Evolutionary conservation across 352 stramenopile species (phyloP).

Genomic region (Globisporangium cystogenes): DNA sequence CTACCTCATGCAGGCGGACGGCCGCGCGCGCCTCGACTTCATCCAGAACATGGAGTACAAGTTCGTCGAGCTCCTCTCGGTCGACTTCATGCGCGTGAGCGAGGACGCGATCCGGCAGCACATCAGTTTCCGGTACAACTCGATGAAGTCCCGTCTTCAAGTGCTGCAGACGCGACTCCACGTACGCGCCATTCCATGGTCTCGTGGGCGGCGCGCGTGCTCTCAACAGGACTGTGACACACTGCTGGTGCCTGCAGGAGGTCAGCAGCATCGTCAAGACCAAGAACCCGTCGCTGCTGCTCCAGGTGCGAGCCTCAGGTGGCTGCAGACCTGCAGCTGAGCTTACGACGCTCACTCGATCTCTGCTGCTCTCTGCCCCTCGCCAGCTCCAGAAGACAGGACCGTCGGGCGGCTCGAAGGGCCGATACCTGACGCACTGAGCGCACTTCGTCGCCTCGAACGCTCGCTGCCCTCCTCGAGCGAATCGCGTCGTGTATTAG

Average conservation of each 20-base stretch:
- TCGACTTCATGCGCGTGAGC: constrained; percentile 85
- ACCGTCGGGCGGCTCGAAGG: constrained; percentile 32
- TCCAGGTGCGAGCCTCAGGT: constrained; percentile 87
- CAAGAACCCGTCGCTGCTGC: constrained; percentile 91
- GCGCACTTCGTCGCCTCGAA: neutral
- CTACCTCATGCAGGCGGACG: constrained; percentile 91
- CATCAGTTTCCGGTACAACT: constrained; percentile 93
- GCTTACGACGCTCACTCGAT: neutral
- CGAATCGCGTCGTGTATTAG: neutral
- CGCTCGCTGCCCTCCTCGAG: neutral
- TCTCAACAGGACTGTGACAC: too few relatives aligned
- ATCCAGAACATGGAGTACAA: constrained; percentile 98
- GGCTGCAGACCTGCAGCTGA: too few relatives aligned
- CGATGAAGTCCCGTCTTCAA: constrained; percentile 89
- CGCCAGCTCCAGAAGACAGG: constrained; percentile 61
- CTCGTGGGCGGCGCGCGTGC: too few relatives aligned
- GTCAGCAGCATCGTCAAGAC: constrained; percentile 94
- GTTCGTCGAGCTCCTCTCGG: constrained; percentile 92
- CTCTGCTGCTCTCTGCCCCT: neutral
- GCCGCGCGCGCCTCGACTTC: constrained; percentile 89
- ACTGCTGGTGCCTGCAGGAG: constrained; percentile 35
- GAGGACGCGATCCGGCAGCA: constrained; percentile 91
- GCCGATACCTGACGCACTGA: constrained; percentile 64
- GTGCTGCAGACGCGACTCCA: constrained; percentile 90
- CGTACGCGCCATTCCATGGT: constrained; percentile 26